Percentiles rank a stretch among this genome's conserved stretches.
phyloP scores from a whole-genome alignment of 805 yeast genomes.

The Cyberlindnera misumaiensis region DNA sequence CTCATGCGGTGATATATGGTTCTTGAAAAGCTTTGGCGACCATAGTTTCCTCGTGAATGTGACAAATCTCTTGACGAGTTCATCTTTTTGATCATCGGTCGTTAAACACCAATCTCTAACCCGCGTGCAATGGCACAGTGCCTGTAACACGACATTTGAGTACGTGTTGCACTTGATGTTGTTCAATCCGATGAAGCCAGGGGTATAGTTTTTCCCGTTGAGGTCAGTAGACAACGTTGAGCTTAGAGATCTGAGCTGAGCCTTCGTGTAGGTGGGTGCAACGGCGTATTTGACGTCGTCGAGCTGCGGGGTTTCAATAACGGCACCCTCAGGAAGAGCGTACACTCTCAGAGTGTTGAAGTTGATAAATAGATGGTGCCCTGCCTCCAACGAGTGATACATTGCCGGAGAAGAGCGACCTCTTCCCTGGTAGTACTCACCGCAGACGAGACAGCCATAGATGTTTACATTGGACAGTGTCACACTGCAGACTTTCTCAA shows the following conservation, averaged over 20 bases:
- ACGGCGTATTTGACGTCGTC: conserved; percentile 47
- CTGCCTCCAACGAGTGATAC: conserved; percentile 53
- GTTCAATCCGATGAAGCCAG: conserved; percentile 64
- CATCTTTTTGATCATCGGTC: conserved; percentile 17
- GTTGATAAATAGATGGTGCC: conserved; percentile 59
- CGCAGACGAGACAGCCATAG: conserved; percentile 70
- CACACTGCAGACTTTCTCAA: conserved; percentile 58
- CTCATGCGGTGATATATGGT: conserved; percentile 65
- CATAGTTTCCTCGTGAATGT: conserved; percentile 51
- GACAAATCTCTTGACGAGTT: conserved; percentile 38
- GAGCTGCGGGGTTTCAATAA: conserved; percentile 33
- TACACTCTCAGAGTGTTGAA: conserved; percentile 43
- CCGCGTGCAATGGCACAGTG: conserved; percentile 44
- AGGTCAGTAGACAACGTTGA: conserved; percentile 33
- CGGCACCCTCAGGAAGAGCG: conserved; percentile 57
- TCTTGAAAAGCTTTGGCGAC: conserved; percentile 51
- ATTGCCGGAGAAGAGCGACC: conserved; percentile 59
- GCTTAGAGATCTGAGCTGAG: conserved; percentile 19
- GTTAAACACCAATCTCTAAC: conserved; percentile 42
- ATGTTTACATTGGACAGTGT: conserved; percentile 55
- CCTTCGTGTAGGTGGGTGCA: conserved; percentile 40
- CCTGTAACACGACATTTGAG: conserved; percentile 50
- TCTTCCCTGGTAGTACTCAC: conserved; percentile 66
- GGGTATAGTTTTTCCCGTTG: conserved; percentile 38
- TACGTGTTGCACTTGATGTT: conserved; percentile 46